Conservation (phyloP, 495 filamentous ascomycete species). For the Neurospora sp. region DNA sequence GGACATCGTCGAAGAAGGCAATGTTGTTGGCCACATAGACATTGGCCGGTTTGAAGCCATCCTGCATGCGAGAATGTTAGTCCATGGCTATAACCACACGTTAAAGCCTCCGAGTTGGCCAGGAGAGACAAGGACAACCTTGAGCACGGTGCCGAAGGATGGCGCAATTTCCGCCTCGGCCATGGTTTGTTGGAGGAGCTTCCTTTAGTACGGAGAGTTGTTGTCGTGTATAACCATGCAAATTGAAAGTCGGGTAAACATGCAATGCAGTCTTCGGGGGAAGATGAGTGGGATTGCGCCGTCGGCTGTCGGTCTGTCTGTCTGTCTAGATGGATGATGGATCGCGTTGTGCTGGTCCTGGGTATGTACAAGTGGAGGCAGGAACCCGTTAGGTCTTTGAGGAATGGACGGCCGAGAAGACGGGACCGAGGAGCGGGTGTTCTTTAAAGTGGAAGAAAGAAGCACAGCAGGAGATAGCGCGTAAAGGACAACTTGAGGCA, state of each 20-base stretch:
- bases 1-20: slow-evolving; percentile 90
- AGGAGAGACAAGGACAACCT: slow-evolving; percentile 44
- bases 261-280: slow-evolving; percentile 1
- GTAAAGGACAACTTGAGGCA: not conserved
- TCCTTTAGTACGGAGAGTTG: not conserved
- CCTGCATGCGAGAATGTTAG: slow-evolving; percentile 37
- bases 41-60: slow-evolving; percentile 91
- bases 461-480: not conserved
- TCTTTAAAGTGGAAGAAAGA: not conserved
- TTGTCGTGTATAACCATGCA: slow-evolving; percentile 17
- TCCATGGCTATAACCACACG: not conserved
- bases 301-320: not conserved
- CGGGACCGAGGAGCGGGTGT: not conserved
- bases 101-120: not conserved
- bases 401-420: not conserved
- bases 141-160: slow-evolving; percentile 82
- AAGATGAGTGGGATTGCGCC: not conserved
- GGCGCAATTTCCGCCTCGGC: slow-evolving; percentile 64
- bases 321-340: not conserved
- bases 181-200: slow-evolving; percentile 36
- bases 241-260: not conserved
- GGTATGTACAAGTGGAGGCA: not conserved
- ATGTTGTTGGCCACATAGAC: slow-evolving; percentile 85
- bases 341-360: not conserved
- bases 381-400: not conserved